These are phyloP conservation scores for Apiospora hydei DNA, from an alignment of 2,329 filamentous ascomycete genomes.

Conservation along the genomic window DNA sequence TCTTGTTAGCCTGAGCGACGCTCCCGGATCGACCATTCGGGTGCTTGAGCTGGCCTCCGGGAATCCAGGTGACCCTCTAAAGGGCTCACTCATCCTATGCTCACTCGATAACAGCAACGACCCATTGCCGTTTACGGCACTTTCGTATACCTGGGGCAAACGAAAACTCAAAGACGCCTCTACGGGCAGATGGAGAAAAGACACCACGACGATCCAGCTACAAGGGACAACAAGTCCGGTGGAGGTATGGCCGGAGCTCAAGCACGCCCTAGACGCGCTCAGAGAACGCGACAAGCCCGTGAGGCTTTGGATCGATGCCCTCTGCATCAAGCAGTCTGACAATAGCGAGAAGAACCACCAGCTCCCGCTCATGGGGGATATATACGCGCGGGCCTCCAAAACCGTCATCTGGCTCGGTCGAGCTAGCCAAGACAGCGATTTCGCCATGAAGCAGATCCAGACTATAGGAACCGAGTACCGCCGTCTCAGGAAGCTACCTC, in stretches of 20 bases:
- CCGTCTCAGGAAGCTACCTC: neutral
- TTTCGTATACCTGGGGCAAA: conserved; percentile 15
- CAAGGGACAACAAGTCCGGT: neutral
- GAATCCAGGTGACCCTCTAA: neutral
- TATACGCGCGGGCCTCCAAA: conserved; percentile 24
- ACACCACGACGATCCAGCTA: neutral
- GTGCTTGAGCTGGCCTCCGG: neutral
- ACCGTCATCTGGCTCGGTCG: conserved; percentile 25
- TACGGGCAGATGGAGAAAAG: too few species aligned
- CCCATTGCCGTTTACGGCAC: neutral
- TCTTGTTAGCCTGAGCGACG: neutral
- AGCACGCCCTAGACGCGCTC: neutral
- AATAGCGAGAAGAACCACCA: conserved; percentile 19
- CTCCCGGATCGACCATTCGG: neutral
- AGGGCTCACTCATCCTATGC: neutral
- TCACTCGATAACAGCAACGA: neutral
- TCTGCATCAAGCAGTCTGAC: conserved; percentile 30
- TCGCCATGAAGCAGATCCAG: neutral
- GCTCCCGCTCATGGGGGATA: conserved; percentile 26
- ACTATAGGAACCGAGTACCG: neutral
- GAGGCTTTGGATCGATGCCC: conserved; percentile 29
- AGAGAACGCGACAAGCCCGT: neutral
- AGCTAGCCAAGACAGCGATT: neutral
- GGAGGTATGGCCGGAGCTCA: neutral
- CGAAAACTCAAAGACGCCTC: neutral